A percentile compares a stretch with the other conserved stretches of the same genome.
phyloP scores from a whole-genome alignment of 441 rosid species.

The Adansonia gregorii region DNA sequence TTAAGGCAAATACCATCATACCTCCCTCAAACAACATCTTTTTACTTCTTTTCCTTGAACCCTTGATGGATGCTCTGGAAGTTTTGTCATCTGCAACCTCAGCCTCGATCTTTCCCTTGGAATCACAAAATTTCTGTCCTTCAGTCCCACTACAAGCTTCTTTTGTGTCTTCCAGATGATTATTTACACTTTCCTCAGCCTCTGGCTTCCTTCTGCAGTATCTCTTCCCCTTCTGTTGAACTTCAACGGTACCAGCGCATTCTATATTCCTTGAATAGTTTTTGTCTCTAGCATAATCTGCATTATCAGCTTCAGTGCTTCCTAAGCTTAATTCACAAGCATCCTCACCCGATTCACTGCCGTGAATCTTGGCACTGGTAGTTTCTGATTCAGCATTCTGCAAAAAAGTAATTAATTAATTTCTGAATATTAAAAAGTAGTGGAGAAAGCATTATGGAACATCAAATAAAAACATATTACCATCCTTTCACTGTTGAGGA shows the following conservation, averaged over 20 bases:
- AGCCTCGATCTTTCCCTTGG: conserved; percentile 50
- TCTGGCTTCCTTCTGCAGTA: conserved; percentile 42
- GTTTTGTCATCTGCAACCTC: conserved; percentile 48
- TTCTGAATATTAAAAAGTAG: conserved; percentile 11
- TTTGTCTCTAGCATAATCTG: conserved; percentile 44
- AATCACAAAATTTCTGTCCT: conserved; percentile 46
- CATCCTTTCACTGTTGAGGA: conserved; percentile 43
- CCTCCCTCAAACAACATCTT: conserved; percentile 78
- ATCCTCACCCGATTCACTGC: conserved; percentile 64
- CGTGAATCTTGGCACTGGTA: conserved; percentile 64
- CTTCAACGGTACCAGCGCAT: conserved; percentile 43
- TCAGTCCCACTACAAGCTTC: conserved; percentile 74
- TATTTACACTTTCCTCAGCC: conserved; percentile 37
- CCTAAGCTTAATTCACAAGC: conserved; percentile 63
- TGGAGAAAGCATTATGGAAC: conserved; percentile 20
- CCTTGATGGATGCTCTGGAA: conserved; percentile 49
- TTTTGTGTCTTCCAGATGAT: conserved; percentile 47
- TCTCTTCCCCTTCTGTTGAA: conserved; percentile 44
- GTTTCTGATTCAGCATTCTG: conserved; percentile 72
- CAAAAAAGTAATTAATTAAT: conserved; percentile 34
- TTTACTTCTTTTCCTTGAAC: conserved; percentile 71
- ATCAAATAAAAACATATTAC: conserved; percentile 39
- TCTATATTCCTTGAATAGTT: conserved; percentile 43
- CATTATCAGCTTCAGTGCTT: conserved; percentile 61
- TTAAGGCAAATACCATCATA: conserved; percentile 30